Evolutionary conservation across 2,329 filamentous ascomycete genomes (phyloP).

Genomic region (Botrytis hyacinthi): DNA sequence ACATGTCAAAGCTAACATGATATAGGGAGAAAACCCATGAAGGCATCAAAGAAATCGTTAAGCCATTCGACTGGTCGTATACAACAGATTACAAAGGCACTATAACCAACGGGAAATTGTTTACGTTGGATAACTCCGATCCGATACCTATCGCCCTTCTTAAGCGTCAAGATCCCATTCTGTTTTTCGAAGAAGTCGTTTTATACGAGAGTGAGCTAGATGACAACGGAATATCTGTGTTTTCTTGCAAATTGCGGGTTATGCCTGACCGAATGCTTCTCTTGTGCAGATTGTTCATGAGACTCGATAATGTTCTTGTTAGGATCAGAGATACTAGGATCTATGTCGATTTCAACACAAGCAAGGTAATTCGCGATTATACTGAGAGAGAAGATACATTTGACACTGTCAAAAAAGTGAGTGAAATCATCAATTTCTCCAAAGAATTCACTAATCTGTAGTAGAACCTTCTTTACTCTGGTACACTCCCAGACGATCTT

Average conservation of each 20-base stretch:
- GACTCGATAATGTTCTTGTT: conserved; percentile 85
- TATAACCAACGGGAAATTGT: conserved; percentile 42
- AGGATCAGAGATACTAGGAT: conserved; percentile 86
- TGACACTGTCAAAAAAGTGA: conserved; percentile 69
- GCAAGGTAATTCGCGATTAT: conserved; percentile 84
- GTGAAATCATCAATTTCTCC: conserved; percentile 33
- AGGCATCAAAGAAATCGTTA: conserved; percentile 89
- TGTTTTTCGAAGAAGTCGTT: conserved; percentile 95
- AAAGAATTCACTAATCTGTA: conserved; percentile 15
- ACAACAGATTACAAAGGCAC: conserved; percentile 84
- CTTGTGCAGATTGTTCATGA: conserved; percentile 84
- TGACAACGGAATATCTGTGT: conserved; percentile 90
- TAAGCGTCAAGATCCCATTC: conserved; percentile 84
- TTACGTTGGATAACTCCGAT: conserved; percentile 31
- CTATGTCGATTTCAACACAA: conserved; percentile 81
- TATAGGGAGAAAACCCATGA: conserved; percentile 74
- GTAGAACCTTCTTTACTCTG: conserved; percentile 51
- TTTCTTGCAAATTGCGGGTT: conserved; percentile 87
- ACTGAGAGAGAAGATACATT: conserved; percentile 83
- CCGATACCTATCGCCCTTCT: conserved; percentile 82
- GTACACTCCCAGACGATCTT: conserved; percentile 65
- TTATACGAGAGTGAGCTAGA: conserved; percentile 97
- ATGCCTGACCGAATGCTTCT: conserved; percentile 88
- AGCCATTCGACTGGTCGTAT: conserved; percentile 98
- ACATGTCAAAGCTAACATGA: conserved; percentile 22